A percentile compares a stretch with the other conserved stretches of the same genome.
These are phyloP conservation scores for Ochetophila trinervis DNA, from an alignment of 306 rosid genomes.

Conservation along the genomic window DNA sequence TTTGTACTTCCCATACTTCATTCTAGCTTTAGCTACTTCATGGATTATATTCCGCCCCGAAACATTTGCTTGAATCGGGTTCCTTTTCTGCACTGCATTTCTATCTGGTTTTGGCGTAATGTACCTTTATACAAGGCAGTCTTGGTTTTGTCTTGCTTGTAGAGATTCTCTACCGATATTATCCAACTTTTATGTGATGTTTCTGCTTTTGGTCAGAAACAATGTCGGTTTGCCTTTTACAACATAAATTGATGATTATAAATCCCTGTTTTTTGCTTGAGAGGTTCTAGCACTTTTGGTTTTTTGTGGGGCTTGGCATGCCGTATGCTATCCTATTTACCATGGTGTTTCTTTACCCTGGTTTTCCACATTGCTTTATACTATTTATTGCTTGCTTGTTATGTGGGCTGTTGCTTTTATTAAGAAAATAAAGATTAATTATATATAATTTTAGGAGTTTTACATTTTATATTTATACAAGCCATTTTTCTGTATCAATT, in stretches of 20 bases:
- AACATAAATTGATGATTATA: background rate
- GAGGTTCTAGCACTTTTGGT: background rate
- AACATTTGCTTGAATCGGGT: background rate
- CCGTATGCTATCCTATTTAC: no score
- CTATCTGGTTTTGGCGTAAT: slow-evolving; percentile 1
- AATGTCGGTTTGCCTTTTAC: background rate
- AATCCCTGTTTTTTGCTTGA: background rate
- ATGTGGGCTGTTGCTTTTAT: background rate
- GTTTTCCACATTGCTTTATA: background rate
- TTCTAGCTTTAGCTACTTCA: background rate
- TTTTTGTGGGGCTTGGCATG: background rate
- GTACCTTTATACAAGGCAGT: background rate
- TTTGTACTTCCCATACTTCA: background rate
- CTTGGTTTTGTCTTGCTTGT: background rate
- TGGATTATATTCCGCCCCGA: background rate
- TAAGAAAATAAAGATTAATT: no score
- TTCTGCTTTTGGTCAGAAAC: background rate
- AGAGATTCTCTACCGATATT: background rate
- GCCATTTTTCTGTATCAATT: no score
- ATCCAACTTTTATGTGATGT: background rate
- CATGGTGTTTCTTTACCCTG: background rate
- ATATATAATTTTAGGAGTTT: no score
- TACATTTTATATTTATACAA: no score
- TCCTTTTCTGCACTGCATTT: background rate
- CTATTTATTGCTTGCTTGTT: background rate